Base-by-base conservation (phyloP, 306 rosid species). In the Sindora glabra region DNA sequence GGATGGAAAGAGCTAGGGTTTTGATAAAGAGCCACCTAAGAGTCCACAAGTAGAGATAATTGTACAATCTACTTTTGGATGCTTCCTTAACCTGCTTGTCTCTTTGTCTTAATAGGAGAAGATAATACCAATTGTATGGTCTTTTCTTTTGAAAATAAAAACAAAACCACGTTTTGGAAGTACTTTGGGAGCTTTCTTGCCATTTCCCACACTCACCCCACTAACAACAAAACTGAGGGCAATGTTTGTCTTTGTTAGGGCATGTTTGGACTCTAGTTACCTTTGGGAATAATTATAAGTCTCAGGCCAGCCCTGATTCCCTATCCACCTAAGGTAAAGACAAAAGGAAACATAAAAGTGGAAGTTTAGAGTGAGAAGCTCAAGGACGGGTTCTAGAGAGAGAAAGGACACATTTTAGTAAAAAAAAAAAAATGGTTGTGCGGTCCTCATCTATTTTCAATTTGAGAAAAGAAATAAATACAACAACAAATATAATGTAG, bases 191-290 rank as follows among this genome's bases (percentile, higher is more conserved):
- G 42, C 38, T 54, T 62, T 69, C 77, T 72, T 68, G 69, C 78
- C 46, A 49, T 68, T n/a, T 71, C 73, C 58, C 82, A 56, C 73
- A 56, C 74, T 50, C 38, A 10, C 70, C 79, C 82, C 80, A n/a
- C 92, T 69, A 72, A 42, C 63, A 73, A 72, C 86, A 82, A 74
- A 60, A 60, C 48, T 59, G 57, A 65, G 79, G 55, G 54, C 34
- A 64, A 30, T 60, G 76, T 79, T 81, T 89, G 90, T 83, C 80
- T 68, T 83, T 86, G 95, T 77, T 76, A 29, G 70, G 59, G 60
- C 77, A 23, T 75, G 82, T 79, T 86, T 89, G 97, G 75, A 54
- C 69, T 62, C 56, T 44, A 59, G 36, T 67, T 48, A 25, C 66
- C 75, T 65, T 77, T 66, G 15, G 67, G 91, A 86, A 86, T 79